A percentile compares a stretch with the other conserved stretches of the same genome.
Conservation (phyloP, 1,139 yeast genomes). For the Citeromyces siamensis region DNA sequence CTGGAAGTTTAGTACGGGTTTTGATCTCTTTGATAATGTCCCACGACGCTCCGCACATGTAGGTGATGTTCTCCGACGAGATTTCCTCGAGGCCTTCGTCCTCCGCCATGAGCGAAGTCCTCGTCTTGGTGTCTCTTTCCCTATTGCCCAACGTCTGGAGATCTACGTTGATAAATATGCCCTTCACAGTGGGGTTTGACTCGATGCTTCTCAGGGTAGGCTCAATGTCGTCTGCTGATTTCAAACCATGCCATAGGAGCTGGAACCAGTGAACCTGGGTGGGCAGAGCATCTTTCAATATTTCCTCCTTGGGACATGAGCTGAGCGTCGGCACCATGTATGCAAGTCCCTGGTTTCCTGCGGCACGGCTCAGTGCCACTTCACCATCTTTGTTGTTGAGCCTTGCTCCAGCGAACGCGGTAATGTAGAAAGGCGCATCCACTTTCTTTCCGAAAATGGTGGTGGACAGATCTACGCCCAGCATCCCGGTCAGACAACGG, state of each 20-base stretch:
- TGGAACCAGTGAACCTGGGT: slow-evolving; percentile 40
- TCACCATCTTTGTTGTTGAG: slow-evolving; percentile 59
- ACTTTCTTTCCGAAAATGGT: slow-evolving; percentile 28
- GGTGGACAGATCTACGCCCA: slow-evolving; percentile 23
- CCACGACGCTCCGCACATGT: slow-evolving; percentile 25
- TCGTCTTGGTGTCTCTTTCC: slow-evolving; percentile 22
- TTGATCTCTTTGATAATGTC: slow-evolving; percentile 23
- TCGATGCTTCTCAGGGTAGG: slow-evolving; percentile 18
- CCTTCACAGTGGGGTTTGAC: slow-evolving; percentile 32
- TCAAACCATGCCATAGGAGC: slow-evolving; percentile 27
- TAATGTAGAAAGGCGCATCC: slow-evolving; percentile 45
- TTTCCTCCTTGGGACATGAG: slow-evolving; percentile 34
- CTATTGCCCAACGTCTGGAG: slow-evolving; percentile 45
- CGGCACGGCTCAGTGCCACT: slow-evolving; percentile 30
- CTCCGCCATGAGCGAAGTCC: slow-evolving; percentile 18
- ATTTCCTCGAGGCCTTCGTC: slow-evolving; percentile 15
- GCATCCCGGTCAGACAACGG: slow-evolving; percentile 28
- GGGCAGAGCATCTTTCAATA: slow-evolving; percentile 26
- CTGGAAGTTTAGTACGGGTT: slow-evolving; percentile 33
- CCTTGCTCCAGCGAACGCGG: slow-evolving; percentile 56
- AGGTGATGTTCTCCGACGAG: slow-evolving; percentile 11
- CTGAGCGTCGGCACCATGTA: slow-evolving; percentile 41
- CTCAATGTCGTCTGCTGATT: slow-evolving; percentile 23
- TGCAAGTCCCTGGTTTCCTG: slow-evolving; percentile 29
- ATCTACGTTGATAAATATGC: slow-evolving; percentile 42